Base-by-base conservation (phyloP, 1,284 basidiomycete genomes). In the Ceratobasidium sp. region DNA sequence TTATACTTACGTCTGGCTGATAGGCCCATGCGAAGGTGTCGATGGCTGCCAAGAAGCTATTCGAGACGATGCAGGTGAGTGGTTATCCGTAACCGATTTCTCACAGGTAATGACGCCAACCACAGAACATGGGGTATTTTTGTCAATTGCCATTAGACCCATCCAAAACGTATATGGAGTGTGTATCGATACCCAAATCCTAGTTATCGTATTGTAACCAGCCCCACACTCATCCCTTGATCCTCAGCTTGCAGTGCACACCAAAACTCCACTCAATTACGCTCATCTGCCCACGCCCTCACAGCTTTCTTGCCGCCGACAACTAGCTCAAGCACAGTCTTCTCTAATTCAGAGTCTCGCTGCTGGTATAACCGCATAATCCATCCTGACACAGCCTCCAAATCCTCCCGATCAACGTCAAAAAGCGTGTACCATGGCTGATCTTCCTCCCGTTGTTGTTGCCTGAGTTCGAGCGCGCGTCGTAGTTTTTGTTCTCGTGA, bases 321-420 rank as follows among this genome's bases (percentile, higher is more conserved):
- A 44, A 81, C 82, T 75, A 85, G 77, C 18, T 86, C 83, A 76
- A 83, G 81, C 64, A 75, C 78, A 72, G 75, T 80, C 38, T 74
- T 67, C 11, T 78, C 74, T 18, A 72, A 56, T 77, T 77, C 21
- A 23, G 72, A 46, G 42, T 54, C 78, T 25, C 80, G 79, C 63
- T 82, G 78, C 4, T 88, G 84, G 78, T 92, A 96, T 4, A 96
- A 81, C 51, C 88, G 83, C 90, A 92, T 91, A 62, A 95, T 86
- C 75, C 86, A 84, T 12, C 92, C 94, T 73, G 89, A 89, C 16
- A 93, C 87, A 74, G 84, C 87, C 88, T 90, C 91, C 49, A 96
- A 83, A 77, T 96, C 94, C 72, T 94, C 92, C 86, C 87, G 92
- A 0, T 87, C 84, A 0, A 91, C 90, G 77, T 96, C 94, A 77